Base-by-base conservation (phyloP, 345 rosid genomes). In the Camelina sativa region DNA sequence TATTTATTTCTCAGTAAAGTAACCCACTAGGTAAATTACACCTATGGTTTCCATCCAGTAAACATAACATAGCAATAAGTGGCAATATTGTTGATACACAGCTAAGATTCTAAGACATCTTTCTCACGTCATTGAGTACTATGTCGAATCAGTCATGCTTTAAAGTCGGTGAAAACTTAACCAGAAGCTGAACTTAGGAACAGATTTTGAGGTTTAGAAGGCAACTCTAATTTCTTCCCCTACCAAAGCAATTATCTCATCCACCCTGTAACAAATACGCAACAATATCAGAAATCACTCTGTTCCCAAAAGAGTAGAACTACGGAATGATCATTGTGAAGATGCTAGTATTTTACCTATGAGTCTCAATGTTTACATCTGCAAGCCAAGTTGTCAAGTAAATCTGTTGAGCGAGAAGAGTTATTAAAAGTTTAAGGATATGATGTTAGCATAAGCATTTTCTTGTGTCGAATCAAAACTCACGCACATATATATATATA, bases 361-460 rank as follows among this genome's bases (percentile, higher is more conserved):
- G 83, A 62, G 75, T 46, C 73, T 86, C 87, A 19, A 90, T 65
- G 67, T 89, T 87, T 60, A 86, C 89, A 78, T 87, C 93, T n/a
- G 93, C 88, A 74, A 85, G 85, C 98, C 96, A 91, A 62, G 97
- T 76, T 55, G 96, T 88, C 66, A 93, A 77, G 81, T 83, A 85
- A 44, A 86, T 86, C 96, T 93, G 86, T 67, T 69, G 55, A 28
- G 2, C 70, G 65, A 58, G 6, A 23, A 44, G 12, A 59, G 4
- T 12, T 61, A 50, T 71, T 11, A 4, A 6, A 63, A 34, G 4
- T 51, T 13, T 44, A n/a, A 8, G 5, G 11, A 66, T 71, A 43
- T 12, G 48, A 8, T 28, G 40, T 2, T 40, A 48, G 15, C 48
- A 30, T 32, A 52, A 48, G 54, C 0, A 17, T 64, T 44, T 13